These are phyloP conservation scores for Phytophthora pini DNA, from an alignment of 352 stramenopile species.

Conservation along the genomic window DNA sequence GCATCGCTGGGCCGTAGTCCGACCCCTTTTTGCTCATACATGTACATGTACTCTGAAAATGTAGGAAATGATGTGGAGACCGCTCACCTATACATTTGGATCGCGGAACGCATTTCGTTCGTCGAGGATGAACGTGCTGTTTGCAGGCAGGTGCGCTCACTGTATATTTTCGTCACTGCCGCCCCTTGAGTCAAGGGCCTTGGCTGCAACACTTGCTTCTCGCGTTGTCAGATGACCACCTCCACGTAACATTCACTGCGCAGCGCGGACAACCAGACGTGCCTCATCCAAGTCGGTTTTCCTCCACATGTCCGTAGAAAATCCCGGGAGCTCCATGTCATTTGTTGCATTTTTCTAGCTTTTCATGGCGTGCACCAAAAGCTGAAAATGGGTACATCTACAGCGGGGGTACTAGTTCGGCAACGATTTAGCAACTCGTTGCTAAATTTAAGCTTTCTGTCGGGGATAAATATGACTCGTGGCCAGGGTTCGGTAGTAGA, in stretches of 20 bases:
- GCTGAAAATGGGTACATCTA: background rate
- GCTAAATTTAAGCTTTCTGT: no score
- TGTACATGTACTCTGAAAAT: slow-evolving; percentile 14
- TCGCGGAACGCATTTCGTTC: slow-evolving; percentile 7
- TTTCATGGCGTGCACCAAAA: background rate
- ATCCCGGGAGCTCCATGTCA: slow-evolving; percentile 12
- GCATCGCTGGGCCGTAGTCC: background rate
- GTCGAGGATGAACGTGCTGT: background rate
- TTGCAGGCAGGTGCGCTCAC: slow-evolving; percentile 3
- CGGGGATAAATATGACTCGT: no score
- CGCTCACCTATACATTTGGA: slow-evolving; percentile 14
- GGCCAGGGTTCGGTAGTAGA: background rate
- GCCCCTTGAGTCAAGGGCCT: background rate
- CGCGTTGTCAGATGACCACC: slow-evolving; percentile 10
- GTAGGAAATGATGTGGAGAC: slow-evolving; percentile 19
- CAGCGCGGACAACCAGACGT: slow-evolving; percentile 15
- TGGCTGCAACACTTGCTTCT: slow-evolving; percentile 20
- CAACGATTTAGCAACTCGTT: no score
- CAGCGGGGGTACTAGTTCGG: no score
- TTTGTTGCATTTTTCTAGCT: slow-evolving; percentile 14
- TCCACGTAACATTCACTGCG: background rate
- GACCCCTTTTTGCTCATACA: slow-evolving; percentile 12
- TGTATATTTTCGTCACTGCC: slow-evolving; percentile 9
- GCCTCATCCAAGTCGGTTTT: slow-evolving; percentile 11
- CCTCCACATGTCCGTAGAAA: slow-evolving; percentile 30